Evolutionary conservation across 148 eudicot species (phyloP).

Genomic region (Rhododendron ferrugineum): DNA sequence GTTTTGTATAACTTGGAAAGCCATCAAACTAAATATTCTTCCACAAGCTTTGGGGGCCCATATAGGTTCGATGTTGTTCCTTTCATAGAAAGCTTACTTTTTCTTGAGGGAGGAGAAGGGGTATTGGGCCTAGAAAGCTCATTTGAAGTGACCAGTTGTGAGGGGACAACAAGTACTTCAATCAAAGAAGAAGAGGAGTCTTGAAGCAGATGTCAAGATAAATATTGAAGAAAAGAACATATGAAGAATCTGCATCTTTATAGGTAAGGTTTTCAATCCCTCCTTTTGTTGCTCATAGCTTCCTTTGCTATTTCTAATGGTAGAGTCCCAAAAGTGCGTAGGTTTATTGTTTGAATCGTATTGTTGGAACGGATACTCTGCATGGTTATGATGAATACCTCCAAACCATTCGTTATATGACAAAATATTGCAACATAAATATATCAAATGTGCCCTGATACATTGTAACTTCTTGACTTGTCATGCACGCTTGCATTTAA

Average conservation of each 20-base stretch:
- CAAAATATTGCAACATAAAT: not conserved
- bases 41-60: not conserved
- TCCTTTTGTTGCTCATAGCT: not conserved
- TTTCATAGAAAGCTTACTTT: constrained; percentile 1
- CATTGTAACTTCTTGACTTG: not conserved
- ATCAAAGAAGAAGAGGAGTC: not conserved
- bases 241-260: not conserved
- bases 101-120: not conserved
- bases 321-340: not conserved
- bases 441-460: not conserved
- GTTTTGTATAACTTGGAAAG: not conserved
- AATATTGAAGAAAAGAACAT: not conserved
- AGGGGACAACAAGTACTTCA: not conserved
- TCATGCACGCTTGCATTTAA: not conserved
- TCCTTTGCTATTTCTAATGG: constrained; percentile 2
- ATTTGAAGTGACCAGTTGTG: not conserved
- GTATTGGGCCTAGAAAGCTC: not conserved
- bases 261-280: not conserved
- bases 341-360: not conserved
- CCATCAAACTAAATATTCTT: not conserved
- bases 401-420: not conserved
- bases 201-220: not conserved
- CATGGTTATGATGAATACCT: not conserved
- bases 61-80: not conserved
- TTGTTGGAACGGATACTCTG: not conserved